Evolutionary conservation across 371 early-diverging fungal species (phyloP).

Genomic region (Mucor ambiguus): DNA sequence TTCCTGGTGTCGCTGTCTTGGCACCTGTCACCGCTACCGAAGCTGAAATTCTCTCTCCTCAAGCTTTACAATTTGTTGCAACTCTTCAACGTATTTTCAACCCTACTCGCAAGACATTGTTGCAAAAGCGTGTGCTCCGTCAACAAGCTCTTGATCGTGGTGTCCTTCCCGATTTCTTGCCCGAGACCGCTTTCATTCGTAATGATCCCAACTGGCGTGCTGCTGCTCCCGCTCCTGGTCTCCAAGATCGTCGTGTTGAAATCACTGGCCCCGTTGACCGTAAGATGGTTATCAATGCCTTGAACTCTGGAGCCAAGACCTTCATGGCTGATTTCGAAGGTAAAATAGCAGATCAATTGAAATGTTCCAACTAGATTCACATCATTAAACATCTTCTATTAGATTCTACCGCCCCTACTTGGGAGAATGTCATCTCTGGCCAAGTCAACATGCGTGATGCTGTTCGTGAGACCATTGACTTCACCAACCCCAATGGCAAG

Average conservation of each 20-base stretch:
- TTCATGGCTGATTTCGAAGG: constrained; percentile 99
- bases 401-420: constrained; percentile 94
- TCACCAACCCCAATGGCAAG: constrained; percentile 89
- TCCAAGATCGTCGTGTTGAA: constrained; percentile 93
- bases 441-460: constrained; percentile 96
- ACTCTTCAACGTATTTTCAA: constrained; percentile 89
- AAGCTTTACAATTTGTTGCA: constrained; percentile 84
- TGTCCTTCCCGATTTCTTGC: constrained; percentile 87
- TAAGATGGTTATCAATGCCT: constrained; percentile 98
- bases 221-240: constrained; percentile 89
- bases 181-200: constrained; percentile 91
- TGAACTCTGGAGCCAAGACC: constrained; percentile 92
- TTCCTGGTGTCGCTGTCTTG: constrained; percentile 38
- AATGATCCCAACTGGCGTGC: constrained; percentile 89
- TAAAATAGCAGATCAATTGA: constrained; percentile 30
- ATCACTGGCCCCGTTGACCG: constrained; percentile 98
- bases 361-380: not conserved
- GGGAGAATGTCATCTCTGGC: constrained; percentile 86
- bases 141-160: constrained; percentile 84
- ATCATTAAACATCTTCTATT: constrained; percentile 2
- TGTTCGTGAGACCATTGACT: constrained; percentile 80
- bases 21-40: constrained; percentile 46
- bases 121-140: constrained; percentile 74
- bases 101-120: constrained; percentile 78
- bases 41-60: constrained; percentile 75